These are phyloP conservation scores for Flaveria robusta DNA, from an alignment of 129 eudicot species.

Conservation along the genomic window DNA sequence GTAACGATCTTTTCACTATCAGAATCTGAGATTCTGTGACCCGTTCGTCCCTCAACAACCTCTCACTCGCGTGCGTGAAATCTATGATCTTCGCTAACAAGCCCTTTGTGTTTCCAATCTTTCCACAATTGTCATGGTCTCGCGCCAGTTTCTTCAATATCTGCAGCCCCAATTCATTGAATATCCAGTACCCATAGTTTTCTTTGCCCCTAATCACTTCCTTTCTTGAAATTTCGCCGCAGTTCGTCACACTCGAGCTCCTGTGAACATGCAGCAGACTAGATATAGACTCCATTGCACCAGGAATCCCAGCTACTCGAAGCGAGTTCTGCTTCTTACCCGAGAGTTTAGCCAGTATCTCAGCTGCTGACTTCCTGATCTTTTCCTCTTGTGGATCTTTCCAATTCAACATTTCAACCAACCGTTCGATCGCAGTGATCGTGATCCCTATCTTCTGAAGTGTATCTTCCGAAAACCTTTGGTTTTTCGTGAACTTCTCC, in stretches of 20 bases:
- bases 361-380: constrained; percentile 75
- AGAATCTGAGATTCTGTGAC: constrained; percentile 61
- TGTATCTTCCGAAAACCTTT: constrained; percentile 64
- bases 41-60: constrained; percentile 48
- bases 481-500: constrained; percentile 47
- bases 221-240: constrained; percentile 58
- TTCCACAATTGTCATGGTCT: constrained; percentile 85
- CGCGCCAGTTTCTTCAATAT: constrained; percentile 88
- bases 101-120: constrained; percentile 86
- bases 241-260: constrained; percentile 22
- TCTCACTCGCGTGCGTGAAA: constrained; percentile 68
- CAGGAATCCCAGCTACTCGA: constrained; percentile 90
- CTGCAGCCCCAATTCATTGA: constrained; percentile 73
- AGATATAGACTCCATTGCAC: constrained; percentile 87
- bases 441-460: constrained; percentile 79
- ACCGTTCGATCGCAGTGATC: constrained; percentile 65
- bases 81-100: constrained; percentile 71
- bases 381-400: constrained; percentile 85
- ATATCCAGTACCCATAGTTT: constrained; percentile 60
- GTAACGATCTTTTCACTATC: constrained; percentile 68
- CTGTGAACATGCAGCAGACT: constrained; percentile 50
- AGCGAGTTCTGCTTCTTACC: constrained; percentile 76
- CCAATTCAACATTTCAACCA: constrained; percentile 92
- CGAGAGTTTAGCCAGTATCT: constrained; percentile 59
- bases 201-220: constrained; percentile 48